Base-by-base conservation (phyloP, 768 basidiomycete species). In the Phylloporus sp. region DNA sequence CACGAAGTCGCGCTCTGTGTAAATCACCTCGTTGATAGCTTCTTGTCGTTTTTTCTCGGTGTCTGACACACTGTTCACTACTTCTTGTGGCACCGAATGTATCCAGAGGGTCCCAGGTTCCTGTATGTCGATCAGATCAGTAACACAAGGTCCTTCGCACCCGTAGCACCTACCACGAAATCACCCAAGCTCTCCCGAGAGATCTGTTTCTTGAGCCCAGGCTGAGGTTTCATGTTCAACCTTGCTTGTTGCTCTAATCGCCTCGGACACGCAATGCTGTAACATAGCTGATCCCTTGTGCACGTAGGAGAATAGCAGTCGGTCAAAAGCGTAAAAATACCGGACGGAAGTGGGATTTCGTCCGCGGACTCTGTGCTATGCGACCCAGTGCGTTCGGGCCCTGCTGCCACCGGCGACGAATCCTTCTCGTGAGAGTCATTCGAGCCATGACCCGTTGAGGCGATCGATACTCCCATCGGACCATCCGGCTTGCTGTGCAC, bases 271-370 rank as follows among this genome's bases (percentile, higher is more conserved):
- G 92, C 93, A 53, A 97, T 98, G 54, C 88, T 91, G 65, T 99
- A 98, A 69, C 96, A 99, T n/a, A 98, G 70, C 50, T 80, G 82
- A 62, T 97, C 94, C 42, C 89, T 75, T 27, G 90, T 88, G 69
- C 96, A 98, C 24, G 96, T 99, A 15, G 96, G 92, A 10, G 93
- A 96, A 70, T 98, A 98, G 65, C 96, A 99, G 63, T 96, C 94
- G 0, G 93, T 94, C 51, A 99, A 75, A 36, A 98, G 77, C 2
- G 94, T 98, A 66, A 98, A 98, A 14, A 98, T 93, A 20, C 96
- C 96, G 0, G 86, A 80, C 3, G 96, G 96, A 45, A 97, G 68
- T 20, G 81, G 78, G 13, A 78, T 68, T 56, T 87, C 84, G 50
- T 90, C 86, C 6, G 71, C 59, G 6, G 69, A 64, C 10, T 73